Percentiles rank a stretch among this genome's conserved stretches.
These are phyloP conservation scores for Dactylellina leptospora DNA, from an alignment of 2,329 filamentous ascomycete genomes.

Conservation along the genomic window DNA sequence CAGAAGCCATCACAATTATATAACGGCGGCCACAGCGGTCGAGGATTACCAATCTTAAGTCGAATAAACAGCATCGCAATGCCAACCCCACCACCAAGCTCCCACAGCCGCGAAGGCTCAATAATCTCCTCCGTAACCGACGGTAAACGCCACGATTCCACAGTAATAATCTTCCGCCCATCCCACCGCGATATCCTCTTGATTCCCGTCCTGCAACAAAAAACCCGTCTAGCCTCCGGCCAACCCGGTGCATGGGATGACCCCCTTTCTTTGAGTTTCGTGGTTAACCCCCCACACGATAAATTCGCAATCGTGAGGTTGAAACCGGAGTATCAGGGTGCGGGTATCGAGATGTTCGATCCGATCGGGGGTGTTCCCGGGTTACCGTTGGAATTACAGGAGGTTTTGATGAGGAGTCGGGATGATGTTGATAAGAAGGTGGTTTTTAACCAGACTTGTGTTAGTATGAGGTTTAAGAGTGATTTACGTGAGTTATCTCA, in stretches of 20 bases:
- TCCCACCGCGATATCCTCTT: slow-evolving; percentile 34
- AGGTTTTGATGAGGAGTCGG: slow-evolving; percentile 17
- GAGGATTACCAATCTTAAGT: slow-evolving; percentile 13
- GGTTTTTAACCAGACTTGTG: slow-evolving; percentile 39
- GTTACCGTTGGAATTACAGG: slow-evolving; percentile 27
- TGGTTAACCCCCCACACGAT: slow-evolving; percentile 32
- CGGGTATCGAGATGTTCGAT: slow-evolving; percentile 12
- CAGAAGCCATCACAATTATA: slow-evolving; percentile 22
- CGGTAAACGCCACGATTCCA: slow-evolving; percentile 31
- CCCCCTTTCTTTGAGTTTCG: slow-evolving; percentile 25
- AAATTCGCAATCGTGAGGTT: slow-evolving; percentile 37
- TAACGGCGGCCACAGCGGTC: slow-evolving; percentile 4
- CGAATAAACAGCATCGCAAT: slow-evolving; percentile 10
- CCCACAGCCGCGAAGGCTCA: slow-evolving; percentile 20
- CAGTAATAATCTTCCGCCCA: slow-evolving; percentile 30
- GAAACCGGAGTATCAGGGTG: background rate
- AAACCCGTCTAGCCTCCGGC: slow-evolving; percentile 15
- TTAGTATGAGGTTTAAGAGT: slow-evolving; percentile 36
- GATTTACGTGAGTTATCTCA: slow-evolving; percentile 12
- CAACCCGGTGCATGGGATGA: slow-evolving; percentile 24
- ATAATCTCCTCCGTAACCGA: slow-evolving; percentile 3
- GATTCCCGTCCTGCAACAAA: slow-evolving; percentile 32
- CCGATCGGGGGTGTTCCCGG: slow-evolving; percentile 24
- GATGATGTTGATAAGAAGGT: slow-evolving; percentile 32
- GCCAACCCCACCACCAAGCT: slow-evolving; percentile 7